Percentiles rank a stretch among this genome's conserved stretches.
Conservation (phyloP, 805 yeast species). For the Saturnispora gosingensis region DNA sequence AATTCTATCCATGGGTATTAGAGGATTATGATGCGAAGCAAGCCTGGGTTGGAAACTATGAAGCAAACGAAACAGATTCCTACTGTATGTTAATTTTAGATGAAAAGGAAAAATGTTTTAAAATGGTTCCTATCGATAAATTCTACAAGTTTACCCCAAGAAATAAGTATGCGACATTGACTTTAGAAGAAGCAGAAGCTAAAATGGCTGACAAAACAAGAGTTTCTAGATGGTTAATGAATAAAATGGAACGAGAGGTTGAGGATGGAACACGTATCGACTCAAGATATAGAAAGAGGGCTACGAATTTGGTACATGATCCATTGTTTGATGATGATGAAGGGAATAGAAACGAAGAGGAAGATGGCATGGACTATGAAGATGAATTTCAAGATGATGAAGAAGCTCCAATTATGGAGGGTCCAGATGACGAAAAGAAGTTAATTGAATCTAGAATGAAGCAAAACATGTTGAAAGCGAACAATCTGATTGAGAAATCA, state of each 20-base stretch:
- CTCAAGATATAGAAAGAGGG: constrained; percentile 35
- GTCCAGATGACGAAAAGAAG: constrained; percentile 90
- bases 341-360: constrained; percentile 54
- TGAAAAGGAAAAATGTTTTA: constrained; percentile 63
- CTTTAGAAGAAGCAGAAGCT: constrained; percentile 88
- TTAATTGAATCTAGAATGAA: constrained; percentile 79
- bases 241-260: constrained; percentile 63
- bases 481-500: constrained; percentile 55
- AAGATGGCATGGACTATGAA: constrained; percentile 84
- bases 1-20: constrained; percentile 95
- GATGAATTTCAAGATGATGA: constrained; percentile 98
- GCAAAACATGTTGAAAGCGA: constrained; percentile 76
- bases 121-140: constrained; percentile 91
- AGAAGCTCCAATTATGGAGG: constrained; percentile 96
- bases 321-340: constrained; percentile 22
- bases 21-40: constrained; percentile 94
- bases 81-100: constrained; percentile 81
- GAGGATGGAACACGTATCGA: constrained; percentile 46
- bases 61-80: constrained; percentile 80
- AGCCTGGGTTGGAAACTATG: constrained; percentile 93
- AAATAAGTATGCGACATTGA: constrained; percentile 85
- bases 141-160: constrained; percentile 90
- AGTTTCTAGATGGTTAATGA: constrained; percentile 94
- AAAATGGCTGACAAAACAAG: constrained; percentile 69
- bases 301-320: constrained; percentile 33